phyloP scores from a whole-genome alignment of 1,284 basidiomycete species.

The Grifola frondosa region DNA sequence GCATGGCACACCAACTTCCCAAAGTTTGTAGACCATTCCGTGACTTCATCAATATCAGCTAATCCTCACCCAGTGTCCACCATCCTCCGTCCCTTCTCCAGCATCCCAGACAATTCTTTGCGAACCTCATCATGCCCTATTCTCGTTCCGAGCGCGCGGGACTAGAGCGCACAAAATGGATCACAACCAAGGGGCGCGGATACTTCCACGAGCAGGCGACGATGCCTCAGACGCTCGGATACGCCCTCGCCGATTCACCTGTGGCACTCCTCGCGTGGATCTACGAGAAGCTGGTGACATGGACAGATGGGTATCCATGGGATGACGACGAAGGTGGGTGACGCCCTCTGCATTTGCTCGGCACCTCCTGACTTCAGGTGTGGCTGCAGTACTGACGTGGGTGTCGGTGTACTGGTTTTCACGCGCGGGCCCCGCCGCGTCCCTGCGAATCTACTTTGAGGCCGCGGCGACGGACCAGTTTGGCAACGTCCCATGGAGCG shows the following conservation, averaged over 20 bases:
- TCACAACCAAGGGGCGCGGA: constrained; percentile 34
- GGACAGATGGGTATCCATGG: constrained; percentile 53
- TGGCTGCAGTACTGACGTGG: constrained; percentile 51
- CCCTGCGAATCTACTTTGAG: constrained; percentile 57
- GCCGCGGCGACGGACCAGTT: constrained; percentile 2
- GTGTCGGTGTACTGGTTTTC: constrained; percentile 62
- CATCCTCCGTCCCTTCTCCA: too few relatives aligned
- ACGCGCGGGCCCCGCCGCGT: constrained; percentile 51
- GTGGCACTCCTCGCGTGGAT: constrained; percentile 58
- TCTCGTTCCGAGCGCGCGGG: constrained; percentile 42
- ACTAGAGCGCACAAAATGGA: constrained; percentile 35
- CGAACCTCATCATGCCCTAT: too few relatives aligned
- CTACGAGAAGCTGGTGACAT: constrained; percentile 54
- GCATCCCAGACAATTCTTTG: too few relatives aligned
- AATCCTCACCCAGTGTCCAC: too few relatives aligned
- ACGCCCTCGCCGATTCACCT: constrained; percentile 57
- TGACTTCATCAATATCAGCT: neutral
- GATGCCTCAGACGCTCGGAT: constrained; percentile 59
- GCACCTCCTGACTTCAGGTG: neutral
- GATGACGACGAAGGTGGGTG: constrained; percentile 46
- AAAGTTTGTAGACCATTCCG: neutral
- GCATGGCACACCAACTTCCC: constrained; percentile 7
- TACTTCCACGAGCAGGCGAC: constrained; percentile 46
- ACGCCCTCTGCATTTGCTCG: neutral
- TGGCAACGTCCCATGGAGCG: constrained; percentile 14